Percentiles rank a stretch among this genome's conserved stretches.
These are phyloP conservation scores for Vitis hybrid DNA, from an alignment of 177 flowering plant genomes.

Conservation along the genomic window DNA sequence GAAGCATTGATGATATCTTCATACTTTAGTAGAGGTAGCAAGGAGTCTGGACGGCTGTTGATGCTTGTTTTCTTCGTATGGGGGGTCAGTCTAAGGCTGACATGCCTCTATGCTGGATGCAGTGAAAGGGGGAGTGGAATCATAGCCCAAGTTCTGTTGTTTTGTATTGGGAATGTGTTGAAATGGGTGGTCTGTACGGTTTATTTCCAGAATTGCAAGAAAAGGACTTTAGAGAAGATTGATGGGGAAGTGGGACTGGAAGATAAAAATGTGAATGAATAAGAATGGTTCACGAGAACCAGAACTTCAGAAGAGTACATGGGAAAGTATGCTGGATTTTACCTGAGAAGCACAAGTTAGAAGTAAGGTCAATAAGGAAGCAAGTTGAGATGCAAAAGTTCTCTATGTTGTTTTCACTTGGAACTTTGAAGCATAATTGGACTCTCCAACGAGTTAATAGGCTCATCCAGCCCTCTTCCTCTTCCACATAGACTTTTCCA, in stretches of 20 bases:
- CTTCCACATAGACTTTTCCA: too few species aligned
- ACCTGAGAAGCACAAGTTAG: too few species aligned
- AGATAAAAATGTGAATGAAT: background rate
- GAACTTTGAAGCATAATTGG: too few species aligned
- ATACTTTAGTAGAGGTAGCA: constrained; percentile 16
- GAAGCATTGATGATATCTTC: constrained; percentile 20
- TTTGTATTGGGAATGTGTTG: constrained; percentile 15
- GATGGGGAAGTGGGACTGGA: constrained; percentile 14
- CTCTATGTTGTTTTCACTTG: too few species aligned
- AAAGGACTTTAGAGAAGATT: constrained; percentile 18
- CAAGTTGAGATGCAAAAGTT: too few species aligned
- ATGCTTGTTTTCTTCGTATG: constrained; percentile 28
- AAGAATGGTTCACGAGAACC: too few species aligned
- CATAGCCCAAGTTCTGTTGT: constrained; percentile 5
- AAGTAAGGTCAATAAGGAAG: too few species aligned
- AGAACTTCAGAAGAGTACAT: too few species aligned
- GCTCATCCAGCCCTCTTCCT: too few species aligned
- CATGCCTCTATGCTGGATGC: constrained; percentile 8
- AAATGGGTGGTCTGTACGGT: constrained; percentile 26
- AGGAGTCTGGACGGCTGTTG: constrained; percentile 18
- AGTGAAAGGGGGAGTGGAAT: constrained; percentile 3
- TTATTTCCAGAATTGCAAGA: constrained; percentile 22
- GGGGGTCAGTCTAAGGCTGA: constrained; percentile 12
- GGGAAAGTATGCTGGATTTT: too few species aligned
- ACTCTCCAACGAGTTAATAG: too few species aligned